Evolutionary conservation across 257 asterid species (phyloP).

Genomic region (Phtheirospermum japonicum): DNA sequence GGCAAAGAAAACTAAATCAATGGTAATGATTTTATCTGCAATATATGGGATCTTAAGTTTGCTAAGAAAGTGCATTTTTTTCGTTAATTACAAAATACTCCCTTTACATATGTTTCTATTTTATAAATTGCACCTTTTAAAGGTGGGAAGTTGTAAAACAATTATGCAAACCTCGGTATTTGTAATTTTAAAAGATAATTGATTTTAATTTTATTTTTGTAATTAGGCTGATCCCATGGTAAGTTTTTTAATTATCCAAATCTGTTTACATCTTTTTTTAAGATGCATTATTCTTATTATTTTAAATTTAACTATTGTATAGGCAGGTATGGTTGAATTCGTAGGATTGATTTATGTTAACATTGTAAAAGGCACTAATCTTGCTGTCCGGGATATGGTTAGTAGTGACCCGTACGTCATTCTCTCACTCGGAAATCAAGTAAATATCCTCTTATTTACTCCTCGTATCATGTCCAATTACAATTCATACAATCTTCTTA

Average conservation of each 20-base stretch:
- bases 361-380: conserved; percentile 82
- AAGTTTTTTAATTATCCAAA: background rate
- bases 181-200: too few relatives aligned
- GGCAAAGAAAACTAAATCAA: conserved; percentile 50
- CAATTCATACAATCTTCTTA: background rate
- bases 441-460: conserved; percentile 25
- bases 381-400: conserved; percentile 82
- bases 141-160: background rate
- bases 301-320: conserved; percentile 28
- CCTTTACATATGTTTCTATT: background rate
- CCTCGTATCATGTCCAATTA: background rate
- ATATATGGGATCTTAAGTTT: background rate
- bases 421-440: conserved; percentile 88
- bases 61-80: background rate
- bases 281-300: conserved; percentile 9
- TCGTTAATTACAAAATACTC: background rate
- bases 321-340: conserved; percentile 99
- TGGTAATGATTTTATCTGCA: conserved; percentile 42
- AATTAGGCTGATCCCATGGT: background rate
- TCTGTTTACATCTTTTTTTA: background rate
- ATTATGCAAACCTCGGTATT: background rate
- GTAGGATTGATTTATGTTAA: conserved; percentile 88
- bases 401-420: conserved; percentile 90
- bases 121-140: too few relatives aligned
- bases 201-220: background rate